Evolutionary conservation across 257 asterid genomes (phyloP), one percentile per base, ranked within the genome.

Genomic region (Verbascum thapsus): DNA sequence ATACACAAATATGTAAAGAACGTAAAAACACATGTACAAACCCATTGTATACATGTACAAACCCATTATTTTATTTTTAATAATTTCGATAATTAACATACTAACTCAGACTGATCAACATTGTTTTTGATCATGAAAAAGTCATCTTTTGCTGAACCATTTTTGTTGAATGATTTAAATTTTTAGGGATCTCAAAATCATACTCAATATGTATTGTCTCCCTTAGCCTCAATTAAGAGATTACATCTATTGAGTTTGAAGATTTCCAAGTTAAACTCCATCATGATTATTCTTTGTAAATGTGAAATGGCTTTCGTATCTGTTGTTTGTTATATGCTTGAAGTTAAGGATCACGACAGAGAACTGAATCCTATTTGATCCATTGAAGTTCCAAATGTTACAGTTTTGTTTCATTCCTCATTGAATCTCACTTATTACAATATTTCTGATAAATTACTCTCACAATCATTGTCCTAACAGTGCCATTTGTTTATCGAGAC

Each of bases 161-260:
- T 13, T 48, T 16, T 30, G 22, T 6, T 45, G 40, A 22, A 2
- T 53, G 69, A 42, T 44, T 32, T 8, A 41, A 17, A 17, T 13
- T 19, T 61, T 34, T 11, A 16, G 37, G 32, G 37, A 64, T 48
- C 49, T 47, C 52, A 19, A 8, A 26, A 63, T 12, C 48, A 63
- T 48, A 20, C 40, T 37, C 59, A 49, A 18, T 55, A 35, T 57
- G 50, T 12, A 55, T 55, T 22, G 13, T 39, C 51, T 23, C 19
- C 47, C 20, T 20, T 40, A 32, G 13, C 17, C 52, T 35, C 49
- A 43, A 59, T 50, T 37, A 30, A 26, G 37, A 59, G 52, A 56
- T 44, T 32, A 37, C 41, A 51, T n/a, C 20, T 44, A 48, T 57
- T 40, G 41, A 56, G 22, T 47, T 26, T 47, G 18, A n/a, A 55